phyloP scores from a whole-genome alignment of 169 alveolate genomes.

The Plasmodium berghei region DNA sequence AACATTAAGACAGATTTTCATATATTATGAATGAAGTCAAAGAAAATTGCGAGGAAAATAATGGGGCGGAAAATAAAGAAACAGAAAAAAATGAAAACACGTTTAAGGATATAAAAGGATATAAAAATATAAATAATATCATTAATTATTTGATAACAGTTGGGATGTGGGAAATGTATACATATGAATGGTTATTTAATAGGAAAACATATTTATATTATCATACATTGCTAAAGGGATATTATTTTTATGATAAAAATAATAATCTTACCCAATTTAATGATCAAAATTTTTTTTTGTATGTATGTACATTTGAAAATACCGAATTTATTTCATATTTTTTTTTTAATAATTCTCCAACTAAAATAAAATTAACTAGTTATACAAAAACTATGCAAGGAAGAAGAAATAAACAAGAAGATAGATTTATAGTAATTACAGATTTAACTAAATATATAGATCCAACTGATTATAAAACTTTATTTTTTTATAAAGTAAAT shows the following conservation, averaged over 20 bases:
- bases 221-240: conserved; percentile 29
- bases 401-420: conserved; percentile 71
- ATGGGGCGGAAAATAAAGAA: background rate
- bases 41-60: background rate
- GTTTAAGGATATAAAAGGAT: conserved; percentile 31
- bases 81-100: background rate
- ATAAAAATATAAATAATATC: conserved; percentile 35
- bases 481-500: conserved; percentile 49
- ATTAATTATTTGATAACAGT: conserved; percentile 39
- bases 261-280: conserved; percentile 49
- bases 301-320: conserved; percentile 56
- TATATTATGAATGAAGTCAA: background rate
- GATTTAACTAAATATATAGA: conserved; percentile 58
- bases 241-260: conserved; percentile 65
- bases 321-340: conserved; percentile 50
- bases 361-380: conserved; percentile 40
- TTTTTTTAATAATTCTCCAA: conserved; percentile 33
- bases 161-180: conserved; percentile 70
- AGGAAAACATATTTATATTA: conserved; percentile 56
- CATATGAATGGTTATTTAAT: conserved; percentile 67
- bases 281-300: conserved; percentile 49
- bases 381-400: conserved; percentile 75
- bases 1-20: background rate
- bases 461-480: conserved; percentile 64
- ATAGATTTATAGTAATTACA: conserved; percentile 37